Evolutionary conservation across 768 basidiomycete genomes (phyloP).

Genomic region (Panus rudis): DNA sequence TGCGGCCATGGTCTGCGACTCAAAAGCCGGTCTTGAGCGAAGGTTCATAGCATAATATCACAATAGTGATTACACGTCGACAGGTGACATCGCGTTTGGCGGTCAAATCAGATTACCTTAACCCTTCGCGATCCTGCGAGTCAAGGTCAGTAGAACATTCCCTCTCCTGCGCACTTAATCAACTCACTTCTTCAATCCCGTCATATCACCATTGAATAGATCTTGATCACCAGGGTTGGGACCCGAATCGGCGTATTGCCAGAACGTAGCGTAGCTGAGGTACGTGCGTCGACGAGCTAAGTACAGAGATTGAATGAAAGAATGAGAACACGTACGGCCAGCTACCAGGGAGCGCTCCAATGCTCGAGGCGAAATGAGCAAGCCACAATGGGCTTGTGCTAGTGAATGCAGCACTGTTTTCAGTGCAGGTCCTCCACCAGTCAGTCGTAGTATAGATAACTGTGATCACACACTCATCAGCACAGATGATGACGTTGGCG

Average conservation of each 20-base stretch:
- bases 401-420: constrained; percentile 45
- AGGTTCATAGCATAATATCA: too few species aligned
- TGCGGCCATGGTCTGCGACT: too few species aligned
- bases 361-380: constrained; percentile 41
- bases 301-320: background rate
- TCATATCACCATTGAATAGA: constrained; percentile 45
- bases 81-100: too few species aligned
- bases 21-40: too few species aligned
- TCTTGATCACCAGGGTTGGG: constrained; percentile 53
- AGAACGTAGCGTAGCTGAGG: constrained; percentile 43
- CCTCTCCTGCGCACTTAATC: too few species aligned
- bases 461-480: too few species aligned
- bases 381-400: constrained; percentile 54
- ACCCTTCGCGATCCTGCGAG: too few species aligned
- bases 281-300: too few species aligned
- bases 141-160: too few species aligned
- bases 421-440: constrained; percentile 68
- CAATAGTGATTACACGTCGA: too few species aligned
- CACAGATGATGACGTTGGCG: too few species aligned
- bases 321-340: constrained; percentile 33
- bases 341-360: constrained; percentile 53
- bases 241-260: constrained; percentile 53
- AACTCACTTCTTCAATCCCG: constrained; percentile 33
- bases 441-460: constrained; percentile 59
- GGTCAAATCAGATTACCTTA: too few species aligned